phyloP scores from a whole-genome alignment of 257 asterid species.

The Solanum habrochaites region DNA sequence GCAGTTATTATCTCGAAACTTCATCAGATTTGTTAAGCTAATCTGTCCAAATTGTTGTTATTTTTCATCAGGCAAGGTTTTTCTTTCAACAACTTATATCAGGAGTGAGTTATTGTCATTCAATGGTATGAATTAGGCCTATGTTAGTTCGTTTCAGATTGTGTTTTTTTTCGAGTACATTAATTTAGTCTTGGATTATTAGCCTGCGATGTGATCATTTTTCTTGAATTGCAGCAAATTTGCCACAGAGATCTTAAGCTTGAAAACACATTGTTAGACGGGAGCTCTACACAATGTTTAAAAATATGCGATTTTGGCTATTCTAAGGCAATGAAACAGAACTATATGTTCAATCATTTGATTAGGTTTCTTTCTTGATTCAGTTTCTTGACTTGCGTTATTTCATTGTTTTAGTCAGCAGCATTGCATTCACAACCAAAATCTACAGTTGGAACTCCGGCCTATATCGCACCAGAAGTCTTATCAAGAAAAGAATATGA shows the following conservation, averaged over 20 bases:
- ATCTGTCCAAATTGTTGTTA: not conserved
- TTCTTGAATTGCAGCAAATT: slow-evolving; percentile 28
- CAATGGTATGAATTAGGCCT: not conserved
- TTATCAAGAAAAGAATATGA: not conserved
- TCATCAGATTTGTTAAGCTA: not conserved
- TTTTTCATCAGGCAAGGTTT: slow-evolving; percentile 14
- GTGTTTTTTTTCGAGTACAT: not conserved
- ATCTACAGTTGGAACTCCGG: not conserved
- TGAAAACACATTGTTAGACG: slow-evolving; percentile 40
- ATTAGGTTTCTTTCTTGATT: not conserved
- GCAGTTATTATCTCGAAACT: not conserved
- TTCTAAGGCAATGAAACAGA: slow-evolving; percentile 24
- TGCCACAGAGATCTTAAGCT: slow-evolving; percentile 50
- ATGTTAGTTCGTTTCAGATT: not conserved
- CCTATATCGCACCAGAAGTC: not conserved
- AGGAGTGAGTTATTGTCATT: slow-evolving; percentile 45
- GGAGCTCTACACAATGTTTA: slow-evolving; percentile 30
- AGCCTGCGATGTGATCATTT: not conserved
- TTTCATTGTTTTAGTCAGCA: not conserved
- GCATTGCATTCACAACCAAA: slow-evolving; percentile 1
- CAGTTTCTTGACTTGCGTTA: not conserved
- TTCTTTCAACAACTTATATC: slow-evolving; percentile 29
- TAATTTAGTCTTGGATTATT: slow-evolving; percentile 7
- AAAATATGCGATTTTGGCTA: slow-evolving; percentile 49
- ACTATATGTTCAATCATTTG: not conserved